Evolutionary conservation across 176 grass and related monocot species (phyloP).

Genomic region (Triticum monococcum): DNA sequence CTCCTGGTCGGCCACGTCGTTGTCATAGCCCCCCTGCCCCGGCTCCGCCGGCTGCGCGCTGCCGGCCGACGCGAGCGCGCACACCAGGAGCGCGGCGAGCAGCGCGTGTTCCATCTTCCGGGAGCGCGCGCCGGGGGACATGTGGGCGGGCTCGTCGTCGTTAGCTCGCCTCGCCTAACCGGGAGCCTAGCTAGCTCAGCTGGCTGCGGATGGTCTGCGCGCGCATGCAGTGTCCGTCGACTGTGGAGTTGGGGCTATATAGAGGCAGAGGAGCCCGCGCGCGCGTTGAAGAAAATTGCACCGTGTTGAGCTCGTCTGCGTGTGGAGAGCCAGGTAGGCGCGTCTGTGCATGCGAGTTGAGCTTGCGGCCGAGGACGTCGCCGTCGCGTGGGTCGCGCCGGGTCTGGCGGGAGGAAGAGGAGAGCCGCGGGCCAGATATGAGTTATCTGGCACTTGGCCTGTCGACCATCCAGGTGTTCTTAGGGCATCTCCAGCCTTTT

Average conservation of each 20-base stretch:
- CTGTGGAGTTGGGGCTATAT: constrained; percentile 26
- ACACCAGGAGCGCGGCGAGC: constrained; percentile 21
- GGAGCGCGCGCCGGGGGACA: not conserved
- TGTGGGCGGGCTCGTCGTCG: too few species aligned
- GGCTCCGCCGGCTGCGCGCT: constrained; percentile 17
- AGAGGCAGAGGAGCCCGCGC: not conserved
- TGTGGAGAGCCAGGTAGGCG: not conserved
- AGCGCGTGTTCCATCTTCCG: not conserved
- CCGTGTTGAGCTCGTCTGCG: not conserved
- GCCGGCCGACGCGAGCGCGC: not conserved
- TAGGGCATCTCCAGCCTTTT: too few species aligned
- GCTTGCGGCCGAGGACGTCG: constrained; percentile 9
- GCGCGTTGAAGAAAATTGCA: not conserved
- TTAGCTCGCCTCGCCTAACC: not conserved
- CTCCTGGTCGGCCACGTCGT: constrained; percentile 1
- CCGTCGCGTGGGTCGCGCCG: constrained; percentile 30
- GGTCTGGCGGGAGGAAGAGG: constrained; percentile 34
- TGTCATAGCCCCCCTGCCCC: not conserved
- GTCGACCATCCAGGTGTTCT: constrained; percentile 28
- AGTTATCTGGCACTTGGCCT: constrained; percentile 17
- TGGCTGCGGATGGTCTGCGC: not conserved
- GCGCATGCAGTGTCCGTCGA: constrained; percentile 12
- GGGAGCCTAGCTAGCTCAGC: too few species aligned
- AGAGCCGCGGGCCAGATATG: not conserved
- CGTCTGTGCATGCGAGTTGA: not conserved